These are phyloP conservation scores for Ustilago shanxiensis DNA, from an alignment of 1,284 basidiomycete genomes.

Conservation along the genomic window DNA sequence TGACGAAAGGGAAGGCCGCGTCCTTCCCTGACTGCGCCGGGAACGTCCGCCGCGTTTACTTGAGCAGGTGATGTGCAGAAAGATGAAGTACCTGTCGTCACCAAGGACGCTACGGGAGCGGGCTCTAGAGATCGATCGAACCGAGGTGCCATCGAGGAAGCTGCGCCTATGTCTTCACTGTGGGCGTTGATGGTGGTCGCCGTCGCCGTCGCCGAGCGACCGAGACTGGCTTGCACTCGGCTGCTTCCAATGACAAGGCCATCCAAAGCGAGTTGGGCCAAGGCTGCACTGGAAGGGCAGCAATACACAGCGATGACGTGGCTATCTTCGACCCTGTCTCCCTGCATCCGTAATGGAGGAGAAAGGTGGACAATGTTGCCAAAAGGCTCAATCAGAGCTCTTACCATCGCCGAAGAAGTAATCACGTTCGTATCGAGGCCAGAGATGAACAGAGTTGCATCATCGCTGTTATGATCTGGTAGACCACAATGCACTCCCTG, in stretches of 20 bases:
- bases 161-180: neutral
- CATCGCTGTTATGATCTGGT: neutral
- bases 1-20: neutral
- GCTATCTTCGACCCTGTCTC: neutral
- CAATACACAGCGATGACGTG: slow-evolving; percentile 21
- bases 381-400: slow-evolving; percentile 40
- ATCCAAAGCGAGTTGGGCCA: slow-evolving; percentile 30
- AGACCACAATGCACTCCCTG: neutral
- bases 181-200: neutral
- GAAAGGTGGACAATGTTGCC: slow-evolving; percentile 19
- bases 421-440: slow-evolving; percentile 26
- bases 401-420: slow-evolving; percentile 21
- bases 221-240: slow-evolving; percentile 13
- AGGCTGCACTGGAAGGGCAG: slow-evolving; percentile 31
- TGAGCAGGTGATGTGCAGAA: neutral
- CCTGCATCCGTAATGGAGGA: neutral
- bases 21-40: neutral
- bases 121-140: neutral
- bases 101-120: neutral
- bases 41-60: neutral
- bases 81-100: neutral
- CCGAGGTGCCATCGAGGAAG: neutral
- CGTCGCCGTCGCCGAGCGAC: neutral
- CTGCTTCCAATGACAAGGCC: slow-evolving; percentile 22
- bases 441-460: slow-evolving; percentile 15